These are phyloP conservation scores for Lathyrus sativus DNA, from an alignment of 306 rosid species.

Conservation along the genomic window DNA sequence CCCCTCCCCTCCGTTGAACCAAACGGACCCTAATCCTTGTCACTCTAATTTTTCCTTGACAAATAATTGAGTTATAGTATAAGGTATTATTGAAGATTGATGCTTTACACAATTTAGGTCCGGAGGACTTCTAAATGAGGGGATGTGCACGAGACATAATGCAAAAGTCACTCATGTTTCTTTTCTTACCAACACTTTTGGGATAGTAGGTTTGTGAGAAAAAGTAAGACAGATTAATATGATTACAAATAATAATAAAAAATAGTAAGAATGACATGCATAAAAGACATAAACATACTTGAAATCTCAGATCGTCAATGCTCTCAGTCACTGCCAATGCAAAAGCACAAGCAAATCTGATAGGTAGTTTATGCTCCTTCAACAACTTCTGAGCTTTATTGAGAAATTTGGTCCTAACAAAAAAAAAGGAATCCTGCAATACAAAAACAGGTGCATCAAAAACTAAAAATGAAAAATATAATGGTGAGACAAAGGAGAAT, in stretches of 20 bases:
- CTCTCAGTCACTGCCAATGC: constrained; percentile 63
- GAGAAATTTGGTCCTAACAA: constrained; percentile 66
- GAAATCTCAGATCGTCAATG: constrained; percentile 55
- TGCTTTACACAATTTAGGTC: not conserved
- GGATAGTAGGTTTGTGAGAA: not conserved
- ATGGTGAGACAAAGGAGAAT: constrained; percentile 13
- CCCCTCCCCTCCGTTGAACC: no score
- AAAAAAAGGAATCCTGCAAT: constrained; percentile 67
- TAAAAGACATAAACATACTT: constrained; percentile 51
- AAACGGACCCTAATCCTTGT: no score
- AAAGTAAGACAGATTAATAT: not conserved
- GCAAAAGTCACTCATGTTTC: not conserved
- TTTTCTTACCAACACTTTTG: not conserved
- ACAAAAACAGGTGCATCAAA: constrained; percentile 33
- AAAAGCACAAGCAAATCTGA: constrained; percentile 83
- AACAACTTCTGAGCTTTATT: constrained; percentile 65
- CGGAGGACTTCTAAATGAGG: not conserved
- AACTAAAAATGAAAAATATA: constrained; percentile 20
- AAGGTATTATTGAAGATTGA: not conserved
- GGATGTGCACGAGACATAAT: not conserved
- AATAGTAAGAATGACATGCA: not conserved
- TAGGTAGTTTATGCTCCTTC: constrained; percentile 77
- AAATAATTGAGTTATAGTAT: not conserved
- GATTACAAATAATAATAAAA: not conserved
- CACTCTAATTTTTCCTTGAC: not conserved